phyloP scores from a whole-genome alignment of 768 basidiomycete genomes.

The Psilocybe tampanensis region DNA sequence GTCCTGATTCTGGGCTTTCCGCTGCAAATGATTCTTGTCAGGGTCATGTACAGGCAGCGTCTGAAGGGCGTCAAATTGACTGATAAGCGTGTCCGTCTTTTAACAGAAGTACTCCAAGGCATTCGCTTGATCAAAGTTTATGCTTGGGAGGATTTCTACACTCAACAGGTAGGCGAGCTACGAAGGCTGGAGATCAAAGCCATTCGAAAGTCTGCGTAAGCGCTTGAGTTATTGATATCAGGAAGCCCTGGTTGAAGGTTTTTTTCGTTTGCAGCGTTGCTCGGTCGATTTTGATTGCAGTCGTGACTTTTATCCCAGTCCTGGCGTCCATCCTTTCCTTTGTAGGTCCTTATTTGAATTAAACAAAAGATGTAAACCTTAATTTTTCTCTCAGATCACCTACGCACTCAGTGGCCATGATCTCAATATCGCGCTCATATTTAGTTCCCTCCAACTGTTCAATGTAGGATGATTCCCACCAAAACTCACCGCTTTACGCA shows the following conservation, averaged over 20 bases:
- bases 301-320: slow-evolving; percentile 54
- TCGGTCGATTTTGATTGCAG: slow-evolving; percentile 39
- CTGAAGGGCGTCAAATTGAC: slow-evolving; percentile 64
- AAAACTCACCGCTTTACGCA: too few species aligned
- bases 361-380: neutral
- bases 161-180: slow-evolving; percentile 41
- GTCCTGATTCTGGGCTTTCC: slow-evolving; percentile 63
- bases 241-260: neutral
- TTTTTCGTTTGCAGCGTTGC: slow-evolving; percentile 30
- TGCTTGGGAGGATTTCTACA: slow-evolving; percentile 59
- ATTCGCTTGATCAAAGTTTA: slow-evolving; percentile 69
- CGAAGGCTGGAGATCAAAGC: slow-evolving; percentile 42
- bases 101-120: slow-evolving; percentile 69
- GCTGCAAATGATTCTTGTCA: slow-evolving; percentile 53
- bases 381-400: slow-evolving; percentile 48
- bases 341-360: slow-evolving; percentile 32
- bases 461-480: too few species aligned
- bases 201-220: slow-evolving; percentile 41
- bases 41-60: slow-evolving; percentile 55
- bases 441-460: slow-evolving; percentile 60
- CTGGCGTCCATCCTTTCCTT: slow-evolving; percentile 53
- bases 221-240: neutral
- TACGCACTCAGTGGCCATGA: slow-evolving; percentile 60
- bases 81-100: slow-evolving; percentile 64
- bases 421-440: slow-evolving; percentile 57